These are phyloP conservation scores for Ceratocystis harringtonii DNA, from an alignment of 2,329 filamentous ascomycete species.

Conservation along the genomic window DNA sequence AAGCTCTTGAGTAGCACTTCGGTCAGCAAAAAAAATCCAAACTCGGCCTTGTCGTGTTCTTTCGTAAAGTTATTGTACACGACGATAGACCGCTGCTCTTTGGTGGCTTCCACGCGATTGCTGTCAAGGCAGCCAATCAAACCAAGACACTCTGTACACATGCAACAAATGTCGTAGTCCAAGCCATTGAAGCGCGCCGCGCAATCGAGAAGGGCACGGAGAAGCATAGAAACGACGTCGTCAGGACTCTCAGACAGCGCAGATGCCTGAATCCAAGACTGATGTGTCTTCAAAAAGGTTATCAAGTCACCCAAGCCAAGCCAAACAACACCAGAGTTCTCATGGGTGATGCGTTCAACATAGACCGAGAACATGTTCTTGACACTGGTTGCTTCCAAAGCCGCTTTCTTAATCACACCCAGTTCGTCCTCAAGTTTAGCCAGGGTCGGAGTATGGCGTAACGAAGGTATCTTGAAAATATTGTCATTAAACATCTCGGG, in stretches of 20 bases:
- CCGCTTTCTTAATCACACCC: slow-evolving; percentile 26
- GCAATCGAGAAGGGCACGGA: slow-evolving; percentile 70
- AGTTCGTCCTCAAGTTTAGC: slow-evolving; percentile 53
- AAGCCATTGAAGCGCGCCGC: slow-evolving; percentile 62
- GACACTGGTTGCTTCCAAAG: slow-evolving; percentile 29
- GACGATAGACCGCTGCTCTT: slow-evolving; percentile 69
- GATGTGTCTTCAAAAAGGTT: slow-evolving; percentile 55
- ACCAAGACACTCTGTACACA: slow-evolving; percentile 72
- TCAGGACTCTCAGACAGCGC: slow-evolving; percentile 74
- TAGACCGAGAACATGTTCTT: slow-evolving; percentile 39
- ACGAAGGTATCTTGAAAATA: slow-evolving; percentile 62
- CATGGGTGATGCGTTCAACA: slow-evolving; percentile 57
- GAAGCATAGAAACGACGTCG: slow-evolving; percentile 52
- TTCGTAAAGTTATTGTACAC: slow-evolving; percentile 75
- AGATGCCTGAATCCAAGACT: slow-evolving; percentile 63
- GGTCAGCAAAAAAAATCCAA: slow-evolving; percentile 71
- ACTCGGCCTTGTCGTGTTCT: slow-evolving; percentile 65
- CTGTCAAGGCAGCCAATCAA: slow-evolving; percentile 84
- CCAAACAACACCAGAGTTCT: slow-evolving; percentile 72
- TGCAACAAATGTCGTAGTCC: slow-evolving; percentile 49
- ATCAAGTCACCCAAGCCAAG: slow-evolving; percentile 67
- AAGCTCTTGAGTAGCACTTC: slow-evolving; percentile 85
- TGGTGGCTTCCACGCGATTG: slow-evolving; percentile 67
- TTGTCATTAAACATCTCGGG: slow-evolving; percentile 45
- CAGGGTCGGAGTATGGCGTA: slow-evolving; percentile 55